Evolutionary conservation across 495 filamentous ascomycete species (phyloP), one percentile per base, ranked within the genome.

Genomic region (Neurospora sp.): DNA sequence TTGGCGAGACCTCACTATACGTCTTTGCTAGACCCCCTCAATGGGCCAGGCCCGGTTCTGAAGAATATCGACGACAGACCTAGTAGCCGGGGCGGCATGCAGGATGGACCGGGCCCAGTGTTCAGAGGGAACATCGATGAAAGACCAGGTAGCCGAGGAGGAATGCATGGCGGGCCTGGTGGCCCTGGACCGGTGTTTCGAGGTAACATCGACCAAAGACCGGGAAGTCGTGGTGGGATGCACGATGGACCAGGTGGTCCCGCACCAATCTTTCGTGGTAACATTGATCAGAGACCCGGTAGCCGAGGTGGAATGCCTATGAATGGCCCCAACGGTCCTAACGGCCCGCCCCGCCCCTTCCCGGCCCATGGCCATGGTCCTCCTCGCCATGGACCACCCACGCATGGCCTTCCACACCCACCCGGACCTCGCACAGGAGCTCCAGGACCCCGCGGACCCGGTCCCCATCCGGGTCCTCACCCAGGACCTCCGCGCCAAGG

Each of bases 351-450:
- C 54, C 69, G 76, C 11, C 73, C 48, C 73, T 76, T 54, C 74
- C 77, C 39, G 78, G 76, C 5, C 79, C 54, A 28, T 17, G 54
- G 54, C 24, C 54, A 31, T 28, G 54, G 54, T 17, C 54, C 79
- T 11, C 79, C 78, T 71, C 79, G 74, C 3, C 78, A 79, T 10
- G 78, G 77, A 0, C 79, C 79, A 69, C 79, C 79, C 19, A 80
- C 78, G 1, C 78, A 80, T 6, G 70, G 72, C 11, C 78, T 80
- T 24, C 76, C 76, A 34, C 70, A 73, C 36, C 71, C 34, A 28
- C 34, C 54, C 13, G 54, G 24, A 62, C 54, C 54, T 62, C 54
- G 54, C 54, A 34, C 21, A 28, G 54, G 54, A 62, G 21, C 54
- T 28, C 54, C 54, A 62, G 54, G 54, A 62, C 54, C 54, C 54